Conservation (phyloP, 2,329 filamentous ascomycete genomes). For the Zymoseptoria passerinii region DNA sequence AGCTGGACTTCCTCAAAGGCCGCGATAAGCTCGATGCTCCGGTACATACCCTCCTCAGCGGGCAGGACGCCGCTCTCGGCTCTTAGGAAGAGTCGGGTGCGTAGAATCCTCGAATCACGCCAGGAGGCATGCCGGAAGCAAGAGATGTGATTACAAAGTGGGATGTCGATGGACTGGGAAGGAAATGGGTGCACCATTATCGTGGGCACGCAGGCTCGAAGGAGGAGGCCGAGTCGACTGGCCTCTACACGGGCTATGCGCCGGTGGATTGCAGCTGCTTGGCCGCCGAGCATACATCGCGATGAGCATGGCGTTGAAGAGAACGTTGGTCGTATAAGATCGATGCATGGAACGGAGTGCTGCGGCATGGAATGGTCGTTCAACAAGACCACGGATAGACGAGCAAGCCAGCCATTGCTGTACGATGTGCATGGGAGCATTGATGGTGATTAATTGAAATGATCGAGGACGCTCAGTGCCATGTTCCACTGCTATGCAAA, state of each 20-base stretch:
- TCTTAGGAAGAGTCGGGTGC: neutral
- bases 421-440: neutral
- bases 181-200: neutral
- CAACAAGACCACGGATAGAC: neutral
- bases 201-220: neutral
- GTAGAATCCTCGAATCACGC: neutral
- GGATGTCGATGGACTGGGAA: neutral
- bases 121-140: neutral
- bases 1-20: constrained; percentile 88
- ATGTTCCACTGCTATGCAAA: neutral
- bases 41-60: constrained; percentile 71
- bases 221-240: neutral
- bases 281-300: neutral
- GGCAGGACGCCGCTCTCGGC: constrained; percentile 42
- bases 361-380: neutral
- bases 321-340: neutral
- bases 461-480: neutral
- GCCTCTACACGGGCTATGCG: neutral
- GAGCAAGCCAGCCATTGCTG: neutral
- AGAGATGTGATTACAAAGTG: neutral
- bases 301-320: neutral
- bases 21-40: constrained; percentile 80
- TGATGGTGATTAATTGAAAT: neutral
- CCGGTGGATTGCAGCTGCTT: neutral
- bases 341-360: neutral